Conservation (phyloP, 140 eudicot species). For the Stevia rebaudiana region DNA sequence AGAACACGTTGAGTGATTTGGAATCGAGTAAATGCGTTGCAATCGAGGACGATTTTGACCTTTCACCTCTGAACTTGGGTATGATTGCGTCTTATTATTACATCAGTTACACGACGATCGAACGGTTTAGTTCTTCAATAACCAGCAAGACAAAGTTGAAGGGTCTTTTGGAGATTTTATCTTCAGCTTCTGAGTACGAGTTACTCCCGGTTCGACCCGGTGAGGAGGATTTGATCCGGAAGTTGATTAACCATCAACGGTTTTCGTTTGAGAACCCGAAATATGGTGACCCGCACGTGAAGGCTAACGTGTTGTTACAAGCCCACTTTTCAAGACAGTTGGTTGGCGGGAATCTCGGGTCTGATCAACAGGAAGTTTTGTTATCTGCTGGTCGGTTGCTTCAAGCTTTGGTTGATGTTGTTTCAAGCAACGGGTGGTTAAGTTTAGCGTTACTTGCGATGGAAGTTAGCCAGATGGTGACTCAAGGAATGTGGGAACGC, state of each 20-base stretch:
- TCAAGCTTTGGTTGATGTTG: conserved; percentile 90
- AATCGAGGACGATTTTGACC: conserved; percentile 51
- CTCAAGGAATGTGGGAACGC: conserved; percentile 94
- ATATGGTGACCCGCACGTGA: conserved; percentile 71
- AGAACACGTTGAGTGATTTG: conserved; percentile 66
- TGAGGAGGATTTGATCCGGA: conserved; percentile 66
- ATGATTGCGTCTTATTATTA: conserved; percentile 83
- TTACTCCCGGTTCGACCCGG: conserved; percentile 72
- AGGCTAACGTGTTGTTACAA: conserved; percentile 75
- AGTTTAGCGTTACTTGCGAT: conserved; percentile 68
- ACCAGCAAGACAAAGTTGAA: conserved; percentile 68
- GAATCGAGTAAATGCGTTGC: conserved; percentile 78
- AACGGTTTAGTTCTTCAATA: conserved; percentile 72
- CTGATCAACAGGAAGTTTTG: conserved; percentile 82
- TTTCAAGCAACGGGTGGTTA: conserved; percentile 83
- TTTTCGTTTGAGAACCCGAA: conserved; percentile 74
- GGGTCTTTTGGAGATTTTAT: conserved; percentile 73
- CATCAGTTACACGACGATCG: conserved; percentile 84
- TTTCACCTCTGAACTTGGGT: conserved; percentile 72
- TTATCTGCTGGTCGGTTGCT: conserved; percentile 60
- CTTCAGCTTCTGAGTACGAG: conserved; percentile 82
- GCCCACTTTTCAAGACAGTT: conserved; percentile 87
- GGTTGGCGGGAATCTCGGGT: conserved; percentile 70
- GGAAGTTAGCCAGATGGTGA: conserved; percentile 96
- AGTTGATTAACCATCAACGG: conserved; percentile 60